phyloP scores from a whole-genome alignment of 1,139 yeast genomes.

The Yamadazyma membranifaciens region DNA sequence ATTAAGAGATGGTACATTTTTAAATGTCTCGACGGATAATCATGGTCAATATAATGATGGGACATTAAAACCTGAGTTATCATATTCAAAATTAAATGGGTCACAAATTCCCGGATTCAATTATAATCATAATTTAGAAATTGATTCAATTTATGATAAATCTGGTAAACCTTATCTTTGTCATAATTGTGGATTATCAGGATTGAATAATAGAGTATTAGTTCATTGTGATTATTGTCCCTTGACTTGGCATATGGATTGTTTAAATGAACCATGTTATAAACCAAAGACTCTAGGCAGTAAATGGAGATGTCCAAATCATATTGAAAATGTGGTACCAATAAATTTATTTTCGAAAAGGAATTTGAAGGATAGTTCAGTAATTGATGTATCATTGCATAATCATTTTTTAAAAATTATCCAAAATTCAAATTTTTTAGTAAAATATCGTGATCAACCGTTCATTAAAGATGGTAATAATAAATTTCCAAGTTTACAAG shows the following conservation, averaged over 20 bases:
- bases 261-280: slow-evolving; percentile 74
- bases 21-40: slow-evolving; percentile 66
- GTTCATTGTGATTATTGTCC: slow-evolving; percentile 85
- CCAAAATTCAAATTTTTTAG: slow-evolving; percentile 54
- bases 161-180: slow-evolving; percentile 67
- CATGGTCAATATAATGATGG: slow-evolving; percentile 72
- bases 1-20: slow-evolving; percentile 66
- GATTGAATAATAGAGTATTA: slow-evolving; percentile 51
- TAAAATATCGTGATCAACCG: slow-evolving; percentile 69
- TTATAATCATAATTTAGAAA: slow-evolving; percentile 53
- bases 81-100: slow-evolving; percentile 36
- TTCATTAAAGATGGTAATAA: slow-evolving; percentile 24
- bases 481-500: slow-evolving; percentile 25
- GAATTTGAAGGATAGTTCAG: slow-evolving; percentile 52
- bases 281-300: slow-evolving; percentile 74
- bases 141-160: slow-evolving; percentile 62
- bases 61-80: slow-evolving; percentile 52
- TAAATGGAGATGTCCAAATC: slow-evolving; percentile 95
- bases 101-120: slow-evolving; percentile 40
- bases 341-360: slow-evolving; percentile 31
- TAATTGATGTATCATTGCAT: slow-evolving; percentile 50
- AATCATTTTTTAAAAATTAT: slow-evolving; percentile 35
- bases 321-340: slow-evolving; percentile 58
- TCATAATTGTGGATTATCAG: slow-evolving; percentile 73
- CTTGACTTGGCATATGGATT: slow-evolving; percentile 90